These are phyloP conservation scores for Narthecium ossifragum DNA, from an alignment of 106 monocot genomes.

Conservation along the genomic window DNA sequence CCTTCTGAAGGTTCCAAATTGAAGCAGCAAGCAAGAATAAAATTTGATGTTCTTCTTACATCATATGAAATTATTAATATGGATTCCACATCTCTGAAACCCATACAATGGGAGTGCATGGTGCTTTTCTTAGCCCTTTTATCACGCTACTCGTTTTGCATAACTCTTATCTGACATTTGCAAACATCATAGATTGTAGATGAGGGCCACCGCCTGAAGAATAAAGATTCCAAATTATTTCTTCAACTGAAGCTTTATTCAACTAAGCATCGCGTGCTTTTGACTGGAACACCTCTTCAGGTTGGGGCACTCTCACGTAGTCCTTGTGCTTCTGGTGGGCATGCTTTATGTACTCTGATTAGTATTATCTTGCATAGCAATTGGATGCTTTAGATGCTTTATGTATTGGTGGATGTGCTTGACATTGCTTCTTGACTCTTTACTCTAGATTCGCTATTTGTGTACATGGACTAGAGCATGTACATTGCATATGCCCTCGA, in stretches of 20 bases:
- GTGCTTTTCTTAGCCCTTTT: slow-evolving; percentile 29
- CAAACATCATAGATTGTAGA: slow-evolving; percentile 64
- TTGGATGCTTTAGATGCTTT: no score
- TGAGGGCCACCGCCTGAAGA: slow-evolving; percentile 97
- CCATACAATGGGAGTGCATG: slow-evolving; percentile 92
- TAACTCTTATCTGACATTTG: not conserved
- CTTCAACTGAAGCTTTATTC: slow-evolving; percentile 76
- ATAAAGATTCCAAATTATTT: slow-evolving; percentile 98
- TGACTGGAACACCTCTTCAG: slow-evolving; percentile 99
- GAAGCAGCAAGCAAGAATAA: slow-evolving; percentile 51
- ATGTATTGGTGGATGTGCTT: no score
- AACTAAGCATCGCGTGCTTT: slow-evolving; percentile 85
- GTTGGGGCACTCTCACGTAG: slow-evolving; percentile 25
- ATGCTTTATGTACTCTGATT: not conserved
- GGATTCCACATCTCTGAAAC: slow-evolving; percentile 73
- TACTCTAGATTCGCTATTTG: no score
- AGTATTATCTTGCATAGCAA: no score
- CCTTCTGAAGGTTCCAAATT: slow-evolving; percentile 17
- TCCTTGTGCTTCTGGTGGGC: not conserved
- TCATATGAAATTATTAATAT: slow-evolving; percentile 99
- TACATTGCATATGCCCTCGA: no score
- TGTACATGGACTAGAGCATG: no score
- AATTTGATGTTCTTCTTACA: slow-evolving; percentile 97
- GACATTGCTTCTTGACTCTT: no score
- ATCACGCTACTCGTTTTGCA: slow-evolving; percentile 1